Conservation (phyloP, 176 grass and related monocot species). For the Raddia guianensis region DNA sequence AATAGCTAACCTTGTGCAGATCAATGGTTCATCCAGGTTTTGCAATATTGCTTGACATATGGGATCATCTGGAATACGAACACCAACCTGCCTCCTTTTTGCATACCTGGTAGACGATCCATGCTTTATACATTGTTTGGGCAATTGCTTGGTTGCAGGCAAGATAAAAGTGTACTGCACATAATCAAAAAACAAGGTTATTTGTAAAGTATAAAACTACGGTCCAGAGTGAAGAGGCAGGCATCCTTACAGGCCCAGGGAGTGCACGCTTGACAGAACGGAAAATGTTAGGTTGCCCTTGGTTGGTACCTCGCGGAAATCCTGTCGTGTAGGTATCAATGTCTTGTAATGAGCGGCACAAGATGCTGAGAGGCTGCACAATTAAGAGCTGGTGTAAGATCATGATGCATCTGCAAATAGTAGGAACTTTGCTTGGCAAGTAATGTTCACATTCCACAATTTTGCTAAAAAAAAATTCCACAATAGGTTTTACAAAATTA, state of each 20-base stretch:
- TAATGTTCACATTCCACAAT: no score
- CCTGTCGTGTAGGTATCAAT: slow-evolving; percentile 92
- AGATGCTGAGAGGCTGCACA: slow-evolving; percentile 83
- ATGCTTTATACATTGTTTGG: slow-evolving; percentile 61
- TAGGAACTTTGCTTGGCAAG: neutral
- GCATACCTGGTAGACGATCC: slow-evolving; percentile 70
- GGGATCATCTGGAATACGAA: slow-evolving; percentile 81
- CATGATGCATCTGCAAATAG: neutral
- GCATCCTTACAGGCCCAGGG: slow-evolving; percentile 87
- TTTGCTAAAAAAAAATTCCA: neutral
- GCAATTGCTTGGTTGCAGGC: no score
- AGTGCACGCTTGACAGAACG: slow-evolving; percentile 77
- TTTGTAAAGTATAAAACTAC: slow-evolving; percentile 24
- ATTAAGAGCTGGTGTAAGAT: slow-evolving; percentile 38
- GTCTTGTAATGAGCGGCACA: slow-evolving; percentile 71
- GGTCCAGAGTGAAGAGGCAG: slow-evolving; percentile 14
- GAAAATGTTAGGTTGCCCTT: slow-evolving; percentile 81
- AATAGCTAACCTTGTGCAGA: slow-evolving; percentile 1
- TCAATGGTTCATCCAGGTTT: slow-evolving; percentile 78
- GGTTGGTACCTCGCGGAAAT: slow-evolving; percentile 80
- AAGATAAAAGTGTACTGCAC: slow-evolving; percentile 74
- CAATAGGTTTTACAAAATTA: slow-evolving; percentile 33
- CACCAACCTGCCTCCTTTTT: slow-evolving; percentile 81
- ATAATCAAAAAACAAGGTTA: slow-evolving; percentile 37
- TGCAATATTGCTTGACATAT: slow-evolving; percentile 88